These are phyloP conservation scores for Phytophthora pluvialis DNA, from an alignment of 352 stramenopile genomes.

Conservation along the genomic window DNA sequence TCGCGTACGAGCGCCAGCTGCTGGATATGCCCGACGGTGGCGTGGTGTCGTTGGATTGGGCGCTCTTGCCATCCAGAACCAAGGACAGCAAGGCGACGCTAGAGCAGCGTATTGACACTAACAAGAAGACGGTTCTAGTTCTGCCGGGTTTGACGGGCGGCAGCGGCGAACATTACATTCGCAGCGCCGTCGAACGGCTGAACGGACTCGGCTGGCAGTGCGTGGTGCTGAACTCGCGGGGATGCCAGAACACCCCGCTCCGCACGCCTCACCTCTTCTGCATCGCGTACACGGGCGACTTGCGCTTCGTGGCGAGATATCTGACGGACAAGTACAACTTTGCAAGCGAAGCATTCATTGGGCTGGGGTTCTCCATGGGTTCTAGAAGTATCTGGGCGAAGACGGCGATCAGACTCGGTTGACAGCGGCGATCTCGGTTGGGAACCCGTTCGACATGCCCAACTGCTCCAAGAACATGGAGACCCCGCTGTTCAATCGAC, in stretches of 20 bases:
- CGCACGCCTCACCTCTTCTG: conserved; percentile 63
- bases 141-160: conserved; percentile 67
- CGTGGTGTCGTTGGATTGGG: conserved; percentile 76
- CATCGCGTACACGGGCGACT: conserved; percentile 70
- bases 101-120: conserved; percentile 34
- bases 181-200: conserved; percentile 46
- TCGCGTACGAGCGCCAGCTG: conserved; percentile 64
- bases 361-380: conserved; percentile 73
- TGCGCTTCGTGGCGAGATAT: conserved; percentile 51
- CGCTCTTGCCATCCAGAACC: conserved; percentile 31
- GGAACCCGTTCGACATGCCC: conserved; percentile 73
- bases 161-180: conserved; percentile 75
- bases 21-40: conserved; percentile 70
- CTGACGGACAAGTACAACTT: conserved; percentile 54
- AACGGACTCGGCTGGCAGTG: conserved; percentile 59
- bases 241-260: conserved; percentile 61
- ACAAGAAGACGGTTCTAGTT: conserved; percentile 51
- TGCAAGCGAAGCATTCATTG: conserved; percentile 44
- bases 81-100: conserved; percentile 25
- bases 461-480: conserved; percentile 54
- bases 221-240: conserved; percentile 71
- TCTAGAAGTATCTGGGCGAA: conserved; percentile 79
- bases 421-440: conserved; percentile 62
- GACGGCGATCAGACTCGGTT: conserved; percentile 43
- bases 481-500: conserved; percentile 53